Base-by-base conservation (phyloP, 768 basidiomycete genomes). In the Leucosporidium creatinivorum region DNA sequence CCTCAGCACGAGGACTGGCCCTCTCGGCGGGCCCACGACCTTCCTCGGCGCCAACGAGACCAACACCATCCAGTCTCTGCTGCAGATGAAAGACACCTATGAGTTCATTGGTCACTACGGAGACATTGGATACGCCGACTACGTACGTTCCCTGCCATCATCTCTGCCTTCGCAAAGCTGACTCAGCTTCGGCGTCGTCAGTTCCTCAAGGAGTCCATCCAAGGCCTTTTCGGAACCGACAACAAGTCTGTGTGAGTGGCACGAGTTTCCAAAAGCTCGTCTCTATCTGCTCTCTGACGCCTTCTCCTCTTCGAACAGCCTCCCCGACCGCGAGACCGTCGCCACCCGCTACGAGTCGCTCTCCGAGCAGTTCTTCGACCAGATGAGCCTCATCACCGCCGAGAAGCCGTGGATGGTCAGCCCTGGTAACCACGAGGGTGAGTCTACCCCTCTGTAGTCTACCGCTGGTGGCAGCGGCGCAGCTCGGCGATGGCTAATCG, bases 341-440 rank as follows among this genome's bases (percentile, higher is more conserved):
- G 59, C 36, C 21, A 21, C 25, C n/a, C 49, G 39, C 13, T 44
- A 72, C 65, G 71, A 73, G 58, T 55, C 50, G 23, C 52, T 73
- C 36, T 33, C 26, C 19, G 71, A 73, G 58, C 68, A 73, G 59
- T 73, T 69, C 66, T 73, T 65, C 44, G 68, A 73, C 61, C 68
- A 73, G 58, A 64, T 73, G 63, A 31, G 23, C 9, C 58, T 67
- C 0, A 49, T 77, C 62, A 70, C 76, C 17, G 63, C 73, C 19
- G 30, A 51, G 21, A 63, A 67, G 48, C 67, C 76, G 23, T 77
- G 76, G 72, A 76, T 77, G 75, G 75, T 77, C 23, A 48, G 55
- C 3, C 70, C 73, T 1, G 76, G 77, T 12, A 77, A 77, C 51
- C 77, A 77, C 70, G 77, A 77, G 64, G 39, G 39, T 44, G 39